phyloP scores from a whole-genome alignment of 768 basidiomycete genomes.

The Antrodiella citrinella region DNA sequence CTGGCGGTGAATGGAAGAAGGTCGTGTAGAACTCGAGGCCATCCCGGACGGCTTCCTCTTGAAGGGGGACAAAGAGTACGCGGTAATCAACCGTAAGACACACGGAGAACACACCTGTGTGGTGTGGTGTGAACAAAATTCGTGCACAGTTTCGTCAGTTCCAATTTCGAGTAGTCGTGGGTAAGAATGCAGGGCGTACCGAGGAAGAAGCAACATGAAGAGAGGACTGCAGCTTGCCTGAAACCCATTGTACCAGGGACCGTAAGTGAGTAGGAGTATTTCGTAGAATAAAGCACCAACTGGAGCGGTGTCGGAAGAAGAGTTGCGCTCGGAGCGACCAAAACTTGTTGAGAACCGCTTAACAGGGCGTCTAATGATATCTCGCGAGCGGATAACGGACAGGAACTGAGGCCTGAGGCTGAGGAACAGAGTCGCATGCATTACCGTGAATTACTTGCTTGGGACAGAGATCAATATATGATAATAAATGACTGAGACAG shows the following conservation, averaged over 20 bases:
- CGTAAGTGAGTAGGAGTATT: no score
- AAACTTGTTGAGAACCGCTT: no score
- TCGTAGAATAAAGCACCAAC: no score
- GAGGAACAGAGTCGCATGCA: no score
- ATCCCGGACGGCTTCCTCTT: slow-evolving; percentile 58
- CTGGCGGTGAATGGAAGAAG: slow-evolving; percentile 88
- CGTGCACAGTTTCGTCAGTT: slow-evolving; percentile 1
- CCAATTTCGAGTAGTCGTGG: no score
- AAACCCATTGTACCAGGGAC: slow-evolving; percentile 63
- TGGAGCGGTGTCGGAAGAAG: no score
- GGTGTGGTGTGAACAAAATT: slow-evolving; percentile 4
- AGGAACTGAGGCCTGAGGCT: no score
- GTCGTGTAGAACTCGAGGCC: slow-evolving; percentile 88
- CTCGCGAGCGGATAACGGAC: no score
- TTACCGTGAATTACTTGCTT: no score
- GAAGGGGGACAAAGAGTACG: slow-evolving; percentile 63
- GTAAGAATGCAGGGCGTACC: slow-evolving; percentile 40
- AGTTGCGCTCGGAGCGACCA: no score
- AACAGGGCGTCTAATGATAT: no score
- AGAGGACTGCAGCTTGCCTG: slow-evolving; percentile 80
- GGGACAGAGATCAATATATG: no score
- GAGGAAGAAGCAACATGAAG: slow-evolving; percentile 83
- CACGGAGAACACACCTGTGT: slow-evolving; percentile 69
- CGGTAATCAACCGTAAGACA: slow-evolving; percentile 86
- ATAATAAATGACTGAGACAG: neutral